Conservation (phyloP, 2,329 filamentous ascomycete species). For the Fusarium floridanum region DNA sequence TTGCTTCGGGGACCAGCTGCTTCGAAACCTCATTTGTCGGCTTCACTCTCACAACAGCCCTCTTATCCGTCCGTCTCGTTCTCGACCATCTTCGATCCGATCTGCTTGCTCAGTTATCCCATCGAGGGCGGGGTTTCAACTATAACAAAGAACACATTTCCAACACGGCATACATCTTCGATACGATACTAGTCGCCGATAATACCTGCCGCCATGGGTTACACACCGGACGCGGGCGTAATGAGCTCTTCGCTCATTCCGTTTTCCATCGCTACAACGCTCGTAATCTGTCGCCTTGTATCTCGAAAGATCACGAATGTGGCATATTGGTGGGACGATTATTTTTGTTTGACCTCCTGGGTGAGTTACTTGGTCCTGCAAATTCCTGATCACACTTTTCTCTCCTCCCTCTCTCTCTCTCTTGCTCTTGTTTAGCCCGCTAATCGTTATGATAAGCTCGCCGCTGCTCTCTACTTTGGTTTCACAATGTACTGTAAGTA, state of each 20-base stretch:
- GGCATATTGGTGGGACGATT: conserved; percentile 29
- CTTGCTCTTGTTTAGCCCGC: neutral
- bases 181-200: neutral
- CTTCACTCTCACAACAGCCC: neutral
- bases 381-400: neutral
- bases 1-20: neutral
- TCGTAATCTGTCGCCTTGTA: conserved; percentile 20
- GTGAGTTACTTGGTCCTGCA: conserved; percentile 5
- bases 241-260: conserved; percentile 27
- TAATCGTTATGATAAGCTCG: neutral
- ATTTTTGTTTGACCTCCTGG: conserved; percentile 25
- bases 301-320: conserved; percentile 31
- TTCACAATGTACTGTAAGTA: conserved; percentile 31
- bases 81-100: neutral
- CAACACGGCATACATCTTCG: neutral
- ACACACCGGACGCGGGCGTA: conserved; percentile 25
- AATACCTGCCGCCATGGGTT: conserved; percentile 6
- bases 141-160: neutral
- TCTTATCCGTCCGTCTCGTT: neutral
- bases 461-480: conserved; percentile 27
- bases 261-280: conserved; percentile 17
- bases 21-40: neutral
- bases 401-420: neutral
- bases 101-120: neutral
- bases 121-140: neutral